Base-by-base conservation (phyloP, 441 rosid species). In the Brassica hybrid region DNA sequence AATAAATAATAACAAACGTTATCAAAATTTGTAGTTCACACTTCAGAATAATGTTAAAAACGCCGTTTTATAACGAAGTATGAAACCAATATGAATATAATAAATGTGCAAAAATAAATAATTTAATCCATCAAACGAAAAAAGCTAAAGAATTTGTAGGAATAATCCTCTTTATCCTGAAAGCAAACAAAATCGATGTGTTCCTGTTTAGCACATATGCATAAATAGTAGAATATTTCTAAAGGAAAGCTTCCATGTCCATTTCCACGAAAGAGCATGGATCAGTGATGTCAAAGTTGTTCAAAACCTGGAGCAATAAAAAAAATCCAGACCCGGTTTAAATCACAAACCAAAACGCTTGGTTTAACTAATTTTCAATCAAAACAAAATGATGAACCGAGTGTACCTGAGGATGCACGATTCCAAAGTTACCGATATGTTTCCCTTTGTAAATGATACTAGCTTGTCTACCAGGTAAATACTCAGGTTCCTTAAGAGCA, bases 221-320 rank as follows among this genome's bases (percentile, higher is more conserved):
- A 36, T 36, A 41, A 41, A 41, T 10, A 45, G 16, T 45, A 12
- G 0, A 45, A 45, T 12, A 3, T n/a, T 45, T 78, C 75, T 86
- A 81, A 36, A 89, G 69, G 72, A 94, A 86, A 52, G 56, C 76
- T 87, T 94, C 81, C 0, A 91, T 79, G 82, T 89, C 86, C 6
- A 95, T 74, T 81, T 92, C 94, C 81, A 91, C 67, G 80, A 80
- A 91, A 13, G 97, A 89, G 83, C 99, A 95, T 0, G 98, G 95
- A 85, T 95, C 94, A 1, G 83, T 75, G 48, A 93, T 88, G 74
- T 89, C 96, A 12, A 93, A 95, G 79, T 90, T 93, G 79, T 77
- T 27, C 30, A 27, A 27, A 27, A 27, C 30, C 5, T 27, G 30
- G 30, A 27, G 30, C 30, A 58, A 10, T 9, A 27, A 17, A 38